Percentiles rank a stretch among this genome's conserved stretches.
Conservation (phyloP, 139 green algal genomes). For the Gonium pectorale region DNA sequence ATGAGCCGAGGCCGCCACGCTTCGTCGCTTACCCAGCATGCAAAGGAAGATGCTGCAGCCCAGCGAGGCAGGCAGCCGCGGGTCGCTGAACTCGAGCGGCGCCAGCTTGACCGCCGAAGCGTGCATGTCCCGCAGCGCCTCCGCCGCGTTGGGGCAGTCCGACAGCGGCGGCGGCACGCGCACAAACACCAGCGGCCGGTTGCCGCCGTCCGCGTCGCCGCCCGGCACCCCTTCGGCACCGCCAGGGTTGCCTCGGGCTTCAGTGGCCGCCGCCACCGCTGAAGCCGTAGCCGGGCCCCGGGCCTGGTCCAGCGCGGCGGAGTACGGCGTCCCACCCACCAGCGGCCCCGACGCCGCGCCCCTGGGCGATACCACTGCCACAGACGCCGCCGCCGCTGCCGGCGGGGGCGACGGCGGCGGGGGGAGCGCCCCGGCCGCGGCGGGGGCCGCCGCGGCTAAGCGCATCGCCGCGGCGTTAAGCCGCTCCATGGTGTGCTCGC, state of each 20-base stretch:
- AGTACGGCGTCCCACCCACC: background rate
- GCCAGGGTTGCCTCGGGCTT: too few relatives aligned
- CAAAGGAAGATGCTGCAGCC: background rate
- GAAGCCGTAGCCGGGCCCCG: too few relatives aligned
- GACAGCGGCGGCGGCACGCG: slow-evolving; percentile 13
- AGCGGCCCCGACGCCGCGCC: background rate
- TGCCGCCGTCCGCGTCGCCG: background rate
- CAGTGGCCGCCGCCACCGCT: background rate
- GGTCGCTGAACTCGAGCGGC: background rate
- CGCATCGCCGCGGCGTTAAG: too few relatives aligned
- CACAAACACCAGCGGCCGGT: background rate
- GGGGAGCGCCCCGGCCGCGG: too few relatives aligned
- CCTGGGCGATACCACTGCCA: background rate
- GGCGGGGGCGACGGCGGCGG: background rate
- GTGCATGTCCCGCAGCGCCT: slow-evolving; percentile 19
- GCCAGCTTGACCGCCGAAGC: background rate
- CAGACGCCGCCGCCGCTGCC: slow-evolving; percentile 5
- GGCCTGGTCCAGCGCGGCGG: background rate
- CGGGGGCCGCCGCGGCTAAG: too few relatives aligned
- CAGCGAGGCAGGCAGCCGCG: background rate
- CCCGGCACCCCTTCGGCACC: background rate
- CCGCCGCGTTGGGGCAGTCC: background rate
- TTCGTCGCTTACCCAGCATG: background rate
- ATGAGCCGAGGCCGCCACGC: too few relatives aligned
- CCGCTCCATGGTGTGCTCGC: too few relatives aligned